Evolutionary conservation across 1,284 basidiomycete species (phyloP).

Genomic region (Ganoderma boninense): DNA sequence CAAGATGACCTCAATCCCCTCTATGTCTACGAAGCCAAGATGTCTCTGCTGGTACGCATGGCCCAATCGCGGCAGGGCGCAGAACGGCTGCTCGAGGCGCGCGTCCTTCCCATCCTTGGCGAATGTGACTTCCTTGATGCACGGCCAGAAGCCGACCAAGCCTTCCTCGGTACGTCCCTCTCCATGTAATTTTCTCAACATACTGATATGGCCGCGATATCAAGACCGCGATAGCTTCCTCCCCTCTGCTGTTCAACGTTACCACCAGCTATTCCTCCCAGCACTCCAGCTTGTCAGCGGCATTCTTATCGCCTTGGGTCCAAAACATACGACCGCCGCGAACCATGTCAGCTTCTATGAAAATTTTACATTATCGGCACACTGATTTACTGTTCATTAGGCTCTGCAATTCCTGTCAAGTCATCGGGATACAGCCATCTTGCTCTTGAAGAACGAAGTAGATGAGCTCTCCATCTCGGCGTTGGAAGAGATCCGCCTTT

Average conservation of each 20-base stretch:
- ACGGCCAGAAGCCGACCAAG: constrained; percentile 82
- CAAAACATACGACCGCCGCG: constrained; percentile 67
- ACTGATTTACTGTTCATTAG: constrained; percentile 45
- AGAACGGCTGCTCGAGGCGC: constrained; percentile 85
- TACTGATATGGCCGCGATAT: neutral
- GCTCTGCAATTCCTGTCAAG: constrained; percentile 79
- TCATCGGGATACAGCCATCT: constrained; percentile 83
- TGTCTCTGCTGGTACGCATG: constrained; percentile 88
- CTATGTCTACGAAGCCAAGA: constrained; percentile 96
- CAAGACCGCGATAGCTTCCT: constrained; percentile 87
- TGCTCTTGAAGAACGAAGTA: constrained; percentile 78
- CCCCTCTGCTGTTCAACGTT: constrained; percentile 87
- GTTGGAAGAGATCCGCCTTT: constrained; percentile 79
- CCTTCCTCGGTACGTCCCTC: constrained; percentile 73
- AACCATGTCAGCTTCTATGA: constrained; percentile 61
- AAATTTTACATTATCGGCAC: neutral
- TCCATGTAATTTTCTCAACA: neutral
- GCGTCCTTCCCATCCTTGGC: constrained; percentile 80
- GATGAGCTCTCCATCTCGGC: constrained; percentile 70
- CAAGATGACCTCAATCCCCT: constrained; percentile 92
- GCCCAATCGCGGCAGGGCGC: constrained; percentile 86
- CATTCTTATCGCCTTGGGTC: constrained; percentile 73
- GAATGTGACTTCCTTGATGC: constrained; percentile 90
- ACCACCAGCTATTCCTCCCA: constrained; percentile 89
- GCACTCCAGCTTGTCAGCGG: constrained; percentile 82